Evolutionary conservation across 768 basidiomycete genomes (phyloP), one percentile per base, ranked within the genome.

Genomic region (Boletellus ananiceps): DNA sequence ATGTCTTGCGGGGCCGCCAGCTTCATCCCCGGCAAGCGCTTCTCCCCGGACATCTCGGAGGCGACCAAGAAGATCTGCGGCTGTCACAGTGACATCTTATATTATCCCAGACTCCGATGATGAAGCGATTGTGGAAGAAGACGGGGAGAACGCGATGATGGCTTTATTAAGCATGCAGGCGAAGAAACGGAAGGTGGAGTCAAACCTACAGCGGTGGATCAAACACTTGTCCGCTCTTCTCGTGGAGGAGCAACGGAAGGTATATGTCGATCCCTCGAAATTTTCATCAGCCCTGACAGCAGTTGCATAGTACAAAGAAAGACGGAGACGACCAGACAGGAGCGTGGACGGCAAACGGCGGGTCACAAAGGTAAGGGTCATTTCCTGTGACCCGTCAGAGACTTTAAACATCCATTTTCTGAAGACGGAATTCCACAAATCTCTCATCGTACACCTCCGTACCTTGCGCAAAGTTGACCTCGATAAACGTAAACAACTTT

Each of bases 161-260:
- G 54, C 49, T 16, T 52, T 59, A 29, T 62, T 62, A 49, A 66
- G 59, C 18, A 52, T 68, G 51, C 62, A 67, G 40, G 61, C 63
- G 23, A 65, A 69, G 47, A 72, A 71, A 54, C 65, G 68, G 44
- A 69, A 65, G 36, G 70, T 66, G 4, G 76, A 78, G 55, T 70
- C 73, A 9, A 70, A 75, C 49, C 58, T 79, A 46, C 83, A 86
- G 56, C 67, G 73, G 38, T 90, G 87, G 87, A 79, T 88, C 59
- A 79, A 79, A 58, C 79, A 86, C 55, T 64, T 90, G 32, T 69
- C 74, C 6, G 69, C 74, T 15, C 65, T 90, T 37, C 67, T 80
- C 18, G 83, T 81, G 61, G 74, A 77, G 29, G 87, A 90, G 59
- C 81, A 83, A 53, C 77, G 77, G 54, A 88, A 87, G 78, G 87